Base-by-base conservation (phyloP, 805 yeast genomes). In the Candida sithepensis region DNA sequence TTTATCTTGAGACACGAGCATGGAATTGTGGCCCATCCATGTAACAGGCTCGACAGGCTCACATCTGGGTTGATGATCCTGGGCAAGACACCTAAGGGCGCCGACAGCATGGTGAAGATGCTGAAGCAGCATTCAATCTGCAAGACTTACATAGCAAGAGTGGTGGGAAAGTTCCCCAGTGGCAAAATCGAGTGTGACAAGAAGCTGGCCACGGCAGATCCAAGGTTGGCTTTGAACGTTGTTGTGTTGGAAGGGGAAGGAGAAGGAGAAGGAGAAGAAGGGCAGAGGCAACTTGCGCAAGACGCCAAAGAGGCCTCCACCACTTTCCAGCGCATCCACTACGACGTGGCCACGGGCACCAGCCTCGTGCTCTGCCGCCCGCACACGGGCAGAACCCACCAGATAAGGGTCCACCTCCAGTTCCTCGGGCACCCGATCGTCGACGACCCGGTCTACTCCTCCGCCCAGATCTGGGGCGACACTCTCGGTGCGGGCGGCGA, bases 1-100 rank as follows among this genome's bases (percentile, higher is more conserved):
- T 84, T 83, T 63, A 79, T 89, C 3, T 66, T 94, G 54, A 84
- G 88, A 63, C 79, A 81, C 46, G 95, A 91, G 57, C 64, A 73
- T 49, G 84, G 84, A 1, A 69, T 77, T 38, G 67, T 69, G 2
- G 92, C 85, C 1, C 96, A 90, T 61, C 72, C 94, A 0, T 89
- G 97, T 61, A 91, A 91, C 64, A 73, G 99, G 50, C 71, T 94
- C 18, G 99, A 94, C 63, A 70, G 96, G 48, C 70, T 91, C 26
- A 94, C 99, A 0, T 88, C 96, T 57, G 99, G 99, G 0, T 68
- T 90, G 41, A 86, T 95, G 95, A 85, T 95, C 60, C 66, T 92
- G 52, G 97, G 96, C 3, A 88, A 87, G 57, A 86, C 79, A 3
- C 79, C 94, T 1, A 76, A 75, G 53, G 88, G 89, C 0, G 92